Percentiles rank a stretch among this genome's conserved stretches.
Evolutionary conservation across 306 rosid species (phyloP).

Genomic region (Astragalus glycyphyllos): DNA sequence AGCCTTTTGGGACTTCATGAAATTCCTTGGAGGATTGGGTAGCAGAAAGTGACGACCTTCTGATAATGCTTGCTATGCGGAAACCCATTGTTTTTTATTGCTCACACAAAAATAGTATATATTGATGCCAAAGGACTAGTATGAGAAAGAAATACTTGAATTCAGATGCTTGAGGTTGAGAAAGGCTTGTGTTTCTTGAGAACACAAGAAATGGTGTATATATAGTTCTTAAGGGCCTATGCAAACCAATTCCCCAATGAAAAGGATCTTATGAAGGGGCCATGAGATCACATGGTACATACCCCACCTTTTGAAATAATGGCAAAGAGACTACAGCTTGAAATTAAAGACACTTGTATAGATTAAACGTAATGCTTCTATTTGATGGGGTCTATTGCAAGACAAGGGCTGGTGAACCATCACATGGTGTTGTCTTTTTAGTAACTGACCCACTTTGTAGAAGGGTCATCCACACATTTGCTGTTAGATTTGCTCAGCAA

Average conservation of each 20-base stretch:
- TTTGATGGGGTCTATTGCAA: neutral
- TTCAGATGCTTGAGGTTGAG: neutral
- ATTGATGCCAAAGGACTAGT: slow-evolving; percentile 11
- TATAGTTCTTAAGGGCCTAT: slow-evolving; percentile 27
- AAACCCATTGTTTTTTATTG: slow-evolving; percentile 40
- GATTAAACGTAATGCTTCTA: neutral
- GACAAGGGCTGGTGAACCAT: slow-evolving; percentile 18
- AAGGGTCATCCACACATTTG: neutral
- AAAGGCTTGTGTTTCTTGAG: slow-evolving; percentile 31
- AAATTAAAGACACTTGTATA: neutral
- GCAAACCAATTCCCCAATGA: neutral
- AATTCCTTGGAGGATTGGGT: slow-evolving; percentile 17
- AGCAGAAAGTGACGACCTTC: slow-evolving; percentile 25
- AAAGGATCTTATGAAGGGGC: neutral
- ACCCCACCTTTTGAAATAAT: neutral
- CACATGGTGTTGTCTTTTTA: slow-evolving; percentile 26
- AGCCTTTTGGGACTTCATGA: slow-evolving; percentile 51
- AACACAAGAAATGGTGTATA: slow-evolving; percentile 25
- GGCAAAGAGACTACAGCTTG: slow-evolving; percentile 6
- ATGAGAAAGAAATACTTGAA: slow-evolving; percentile 29
- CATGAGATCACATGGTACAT: slow-evolving; percentile 37
- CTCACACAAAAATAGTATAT: neutral
- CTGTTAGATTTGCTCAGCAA: neutral
- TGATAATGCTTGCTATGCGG: slow-evolving; percentile 35
- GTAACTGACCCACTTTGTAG: neutral